phyloP scores from a whole-genome alignment of 352 stramenopile genomes.

The Pythium dissotocum region DNA sequence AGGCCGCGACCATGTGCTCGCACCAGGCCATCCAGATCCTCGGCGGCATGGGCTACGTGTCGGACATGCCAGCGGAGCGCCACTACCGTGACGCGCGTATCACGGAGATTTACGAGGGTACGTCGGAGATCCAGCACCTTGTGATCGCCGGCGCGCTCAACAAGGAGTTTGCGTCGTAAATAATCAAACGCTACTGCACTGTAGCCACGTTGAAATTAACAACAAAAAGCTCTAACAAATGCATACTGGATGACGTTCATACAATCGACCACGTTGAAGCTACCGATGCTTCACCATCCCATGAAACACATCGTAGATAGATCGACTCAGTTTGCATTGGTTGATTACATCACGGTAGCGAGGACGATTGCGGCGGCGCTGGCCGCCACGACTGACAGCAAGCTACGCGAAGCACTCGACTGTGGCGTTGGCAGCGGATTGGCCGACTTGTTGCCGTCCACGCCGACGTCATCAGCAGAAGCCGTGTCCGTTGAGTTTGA shows the following conservation, averaged over 20 bases:
- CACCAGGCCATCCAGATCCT: conserved; percentile 97
- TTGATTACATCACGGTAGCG: not conserved
- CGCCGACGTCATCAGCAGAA: not conserved
- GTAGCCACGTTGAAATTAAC: not conserved
- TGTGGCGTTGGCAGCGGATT: not conserved
- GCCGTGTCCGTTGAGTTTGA: not conserved
- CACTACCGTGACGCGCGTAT: conserved; percentile 97
- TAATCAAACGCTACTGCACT: conserved; percentile 13
- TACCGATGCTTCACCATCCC: too few species aligned
- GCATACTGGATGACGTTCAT: not conserved
- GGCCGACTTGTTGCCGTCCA: not conserved
- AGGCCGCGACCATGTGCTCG: conserved; percentile 94
- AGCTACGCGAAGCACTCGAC: not conserved
- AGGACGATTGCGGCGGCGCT: not conserved
- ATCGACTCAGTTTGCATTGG: not conserved
- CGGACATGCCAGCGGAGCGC: conserved; percentile 96
- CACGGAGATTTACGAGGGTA: conserved; percentile 98
- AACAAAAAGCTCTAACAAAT: not conserved
- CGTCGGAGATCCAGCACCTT: conserved; percentile 96
- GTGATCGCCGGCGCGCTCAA: conserved; percentile 95
- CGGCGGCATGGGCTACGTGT: conserved; percentile 95
- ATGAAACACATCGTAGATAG: not conserved
- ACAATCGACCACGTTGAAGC: too few species aligned
- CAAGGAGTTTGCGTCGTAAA: conserved; percentile 91
- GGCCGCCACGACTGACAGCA: not conserved